Conservation (phyloP, 352 stramenopile genomes). For the Pythium coloratum region DNA sequence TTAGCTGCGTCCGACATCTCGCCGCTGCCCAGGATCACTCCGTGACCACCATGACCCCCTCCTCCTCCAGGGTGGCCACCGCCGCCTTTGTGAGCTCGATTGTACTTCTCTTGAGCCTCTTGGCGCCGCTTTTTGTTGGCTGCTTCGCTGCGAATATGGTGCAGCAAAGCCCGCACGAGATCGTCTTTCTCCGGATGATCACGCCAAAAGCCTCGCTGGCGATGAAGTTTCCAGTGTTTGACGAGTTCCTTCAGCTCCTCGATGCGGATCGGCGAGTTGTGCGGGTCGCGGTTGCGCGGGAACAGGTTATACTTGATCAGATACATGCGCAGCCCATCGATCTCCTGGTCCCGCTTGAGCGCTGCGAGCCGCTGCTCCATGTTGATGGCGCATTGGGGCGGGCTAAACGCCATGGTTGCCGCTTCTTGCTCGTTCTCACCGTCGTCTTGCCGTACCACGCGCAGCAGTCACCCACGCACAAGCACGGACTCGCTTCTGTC, state of each 20-base stretch:
- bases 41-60: conserved; percentile 16
- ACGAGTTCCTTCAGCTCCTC: conserved; percentile 92
- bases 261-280: conserved; percentile 85
- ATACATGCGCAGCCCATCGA: conserved; percentile 78
- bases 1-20: conserved; percentile 38
- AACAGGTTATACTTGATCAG: conserved; percentile 90
- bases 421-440: neutral
- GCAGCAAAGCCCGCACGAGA: conserved; percentile 80
- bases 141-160: conserved; percentile 83
- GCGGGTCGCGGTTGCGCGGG: conserved; percentile 73
- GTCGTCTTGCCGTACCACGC: neutral
- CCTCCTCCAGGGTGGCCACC: neutral
- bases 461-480: neutral
- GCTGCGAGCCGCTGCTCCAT: conserved; percentile 84
- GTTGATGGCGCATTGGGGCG: conserved; percentile 81
- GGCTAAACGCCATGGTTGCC: conserved; percentile 59
- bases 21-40: conserved; percentile 10
- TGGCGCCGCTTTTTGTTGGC: conserved; percentile 78
- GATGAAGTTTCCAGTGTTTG: conserved; percentile 90
- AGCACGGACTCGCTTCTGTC: neutral
- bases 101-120: conserved; percentile 81
- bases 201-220: conserved; percentile 88
- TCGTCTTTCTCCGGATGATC: conserved; percentile 90
- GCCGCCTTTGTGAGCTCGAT: conserved; percentile 25
- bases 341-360: conserved; percentile 80